phyloP scores from a whole-genome alignment of 495 filamentous ascomycete species.

The Neurospora cerealis region DNA sequence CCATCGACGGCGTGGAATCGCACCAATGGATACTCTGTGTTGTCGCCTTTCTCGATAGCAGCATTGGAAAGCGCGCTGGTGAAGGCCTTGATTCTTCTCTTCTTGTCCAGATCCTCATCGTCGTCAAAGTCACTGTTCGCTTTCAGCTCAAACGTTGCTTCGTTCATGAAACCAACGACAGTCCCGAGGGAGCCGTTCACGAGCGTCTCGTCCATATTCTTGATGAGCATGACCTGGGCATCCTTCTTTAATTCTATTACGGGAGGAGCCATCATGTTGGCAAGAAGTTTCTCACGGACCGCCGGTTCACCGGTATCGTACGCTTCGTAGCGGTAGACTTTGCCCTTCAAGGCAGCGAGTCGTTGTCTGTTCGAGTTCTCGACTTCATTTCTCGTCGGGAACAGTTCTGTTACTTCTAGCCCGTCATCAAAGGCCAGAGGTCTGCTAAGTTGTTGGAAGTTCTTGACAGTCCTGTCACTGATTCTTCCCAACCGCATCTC shows the following conservation, averaged over 20 bases:
- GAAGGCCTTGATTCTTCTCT: constrained; percentile 32
- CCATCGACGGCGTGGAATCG: constrained; percentile 73
- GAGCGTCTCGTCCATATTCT: constrained; percentile 88
- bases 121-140: constrained; percentile 48
- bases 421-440: constrained; percentile 62
- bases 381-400: constrained; percentile 84
- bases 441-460: constrained; percentile 62
- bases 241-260: constrained; percentile 74
- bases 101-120: constrained; percentile 34
- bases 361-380: constrained; percentile 72
- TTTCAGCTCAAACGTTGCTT: constrained; percentile 58
- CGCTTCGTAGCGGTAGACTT: constrained; percentile 55
- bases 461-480: constrained; percentile 52
- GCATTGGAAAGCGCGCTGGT: constrained; percentile 18
- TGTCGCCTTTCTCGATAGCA: constrained; percentile 21
- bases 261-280: constrained; percentile 87
- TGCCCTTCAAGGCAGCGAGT: constrained; percentile 62
- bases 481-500: constrained; percentile 90
- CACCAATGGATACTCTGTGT: constrained; percentile 64
- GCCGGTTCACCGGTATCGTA: constrained; percentile 64
- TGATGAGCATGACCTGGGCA: constrained; percentile 98
- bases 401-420: constrained; percentile 87
- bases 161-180: constrained; percentile 78
- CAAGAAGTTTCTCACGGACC: constrained; percentile 65
- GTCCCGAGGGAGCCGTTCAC: constrained; percentile 91